Base-by-base conservation (phyloP, 208 protist species). In the Wallacemonas collosoma region DNA sequence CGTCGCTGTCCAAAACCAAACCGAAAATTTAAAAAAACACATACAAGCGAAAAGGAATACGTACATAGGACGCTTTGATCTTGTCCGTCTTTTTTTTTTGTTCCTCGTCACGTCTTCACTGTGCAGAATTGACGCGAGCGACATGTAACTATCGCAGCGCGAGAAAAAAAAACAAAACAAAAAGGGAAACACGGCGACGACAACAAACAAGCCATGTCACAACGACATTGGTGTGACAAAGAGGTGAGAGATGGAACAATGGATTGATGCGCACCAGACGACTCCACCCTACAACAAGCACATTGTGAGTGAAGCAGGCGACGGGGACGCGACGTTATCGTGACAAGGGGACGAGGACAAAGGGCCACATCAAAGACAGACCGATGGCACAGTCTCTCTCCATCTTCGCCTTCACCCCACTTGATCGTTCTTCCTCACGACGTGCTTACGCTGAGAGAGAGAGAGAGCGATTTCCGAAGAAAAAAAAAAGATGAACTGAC, bases 1-100 rank as follows among this genome's bases (percentile, higher is more conserved):
- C 26, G 26, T 26, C 26, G 26, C 26, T 26, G 26, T 17, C 9
- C 1, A 1, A 60, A 17, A 60, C 9, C 55, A 35, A 60, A 60
- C 55, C 7, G 17, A 60, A 7, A 60, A 60, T 60, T 9, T 0
- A 60, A 60, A 35, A 60, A 60, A 35, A 60, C 55, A 60, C 9
- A 60, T 9, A 9, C 9, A 35, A 11, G 1, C 40, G 0, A 45
- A 36, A 66, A 66, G 45, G 12, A 26, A 36, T 17, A 8, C 17
- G 61, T 47, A 17, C 36, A 66, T 26, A 26, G 26, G 26, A 26
- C 26, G 26, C 26, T 26, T 26, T 26, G 26, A 26, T 26, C 26
- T 26, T 66, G 35, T 66, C 61, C 58, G 14, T 55, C 48, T 66
- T 66, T 66, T 66, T 66, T 66, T 66, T 9, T 66, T 45, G 8